A percentile compares a stretch with the other conserved stretches of the same genome.
These are phyloP conservation scores for Trichosporon sp. DNA, from an alignment of 1,284 basidiomycete species.

Conservation along the genomic window DNA sequence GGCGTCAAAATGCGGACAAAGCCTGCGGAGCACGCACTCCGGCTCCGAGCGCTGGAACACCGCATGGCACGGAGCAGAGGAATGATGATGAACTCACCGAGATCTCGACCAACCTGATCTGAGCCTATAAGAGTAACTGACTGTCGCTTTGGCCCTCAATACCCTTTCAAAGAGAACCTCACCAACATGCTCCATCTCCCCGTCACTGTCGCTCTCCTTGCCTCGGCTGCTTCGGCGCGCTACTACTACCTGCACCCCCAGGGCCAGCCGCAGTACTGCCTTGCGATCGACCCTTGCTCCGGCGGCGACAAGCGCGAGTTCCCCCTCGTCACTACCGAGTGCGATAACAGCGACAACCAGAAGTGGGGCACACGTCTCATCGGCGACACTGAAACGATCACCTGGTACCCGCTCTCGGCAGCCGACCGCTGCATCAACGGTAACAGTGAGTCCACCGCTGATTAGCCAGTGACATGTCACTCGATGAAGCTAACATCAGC, in stretches of 20 bases:
- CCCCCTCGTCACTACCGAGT: neutral
- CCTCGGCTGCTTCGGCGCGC: slow-evolving; percentile 1
- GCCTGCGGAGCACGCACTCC: neutral
- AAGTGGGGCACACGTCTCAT: slow-evolving; percentile 5
- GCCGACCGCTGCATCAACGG: neutral
- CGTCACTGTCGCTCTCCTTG: neutral
- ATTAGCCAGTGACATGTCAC: too few relatives aligned
- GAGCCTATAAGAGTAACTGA: neutral
- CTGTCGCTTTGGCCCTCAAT: neutral
- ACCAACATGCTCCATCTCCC: neutral
- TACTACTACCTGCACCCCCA: slow-evolving; percentile 13
- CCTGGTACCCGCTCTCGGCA: neutral
- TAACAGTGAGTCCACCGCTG: neutral
- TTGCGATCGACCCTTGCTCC: neutral
- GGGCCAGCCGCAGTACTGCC: slow-evolving; percentile 3
- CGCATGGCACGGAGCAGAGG: neutral
- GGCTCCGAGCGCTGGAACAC: neutral
- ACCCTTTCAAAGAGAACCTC: neutral
- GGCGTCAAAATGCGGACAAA: neutral
- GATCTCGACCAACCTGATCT: neutral
- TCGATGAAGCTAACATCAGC: neutral
- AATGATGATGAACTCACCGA: neutral
- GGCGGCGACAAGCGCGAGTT: neutral
- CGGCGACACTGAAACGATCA: slow-evolving; percentile 12
- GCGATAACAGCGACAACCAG: neutral